Evolutionary conservation across 768 basidiomycete genomes (phyloP), one percentile per base, ranked within the genome.

Genomic region (Mycena latifolia): DNA sequence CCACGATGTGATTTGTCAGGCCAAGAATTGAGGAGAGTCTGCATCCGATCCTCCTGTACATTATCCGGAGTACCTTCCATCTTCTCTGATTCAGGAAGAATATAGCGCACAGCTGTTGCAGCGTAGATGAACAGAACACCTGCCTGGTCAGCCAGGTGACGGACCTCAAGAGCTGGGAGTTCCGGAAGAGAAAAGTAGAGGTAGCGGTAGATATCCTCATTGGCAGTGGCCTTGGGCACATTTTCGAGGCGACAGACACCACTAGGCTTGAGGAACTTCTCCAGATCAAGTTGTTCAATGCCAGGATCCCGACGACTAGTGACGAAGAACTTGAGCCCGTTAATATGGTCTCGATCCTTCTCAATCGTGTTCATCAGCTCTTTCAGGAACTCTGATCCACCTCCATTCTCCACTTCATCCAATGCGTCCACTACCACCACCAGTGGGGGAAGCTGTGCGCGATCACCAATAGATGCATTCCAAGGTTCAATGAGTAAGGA

Each of bases 371-470:
- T n/a, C n/a, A n/a, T n/a, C n/a, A n/a, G n/a, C n/a, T n/a, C n/a
- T n/a, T n/a, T n/a, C n/a, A n/a, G n/a, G n/a, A n/a, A n/a, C n/a
- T n/a, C n/a, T n/a, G n/a, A n/a, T n/a, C n/a, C n/a, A n/a, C n/a
- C n/a, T n/a, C n/a, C n/a, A n/a, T n/a, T n/a, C n/a, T n/a, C 45
- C 46, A 17, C 43, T 27, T 57, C 56, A 35, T 57, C 56, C 6
- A 57, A 35, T 0, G 56, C 56, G 35, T 57, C 56, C 14, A 57
- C 5, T 1, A 57, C 46, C 45, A 57, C 56, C 8, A 57, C 45
- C 29, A 57, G 45, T 0, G 58, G 58, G 17, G 58, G 57, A 39
- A 59, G 47, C 5, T 37, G 37, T 9, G 12, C 27, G 1, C 48
- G 47, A 18, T 60, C 47, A n/a, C 35, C 10, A 18, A 39, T n/a